Conservation (phyloP, 2,329 filamentous ascomycete species). For the Xylariales sp. region DNA sequence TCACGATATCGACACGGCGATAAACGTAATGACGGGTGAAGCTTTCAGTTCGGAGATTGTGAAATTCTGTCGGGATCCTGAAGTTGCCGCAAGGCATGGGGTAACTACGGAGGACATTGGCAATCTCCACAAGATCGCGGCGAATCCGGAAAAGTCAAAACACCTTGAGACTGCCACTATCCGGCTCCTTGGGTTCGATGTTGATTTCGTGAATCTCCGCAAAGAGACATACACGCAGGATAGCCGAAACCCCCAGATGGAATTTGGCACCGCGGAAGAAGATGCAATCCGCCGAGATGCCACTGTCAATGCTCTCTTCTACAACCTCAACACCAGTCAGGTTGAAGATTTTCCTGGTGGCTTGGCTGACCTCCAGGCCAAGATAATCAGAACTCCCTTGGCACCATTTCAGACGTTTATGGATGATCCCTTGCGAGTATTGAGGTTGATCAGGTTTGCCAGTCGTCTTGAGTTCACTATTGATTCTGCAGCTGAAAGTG, state of each 20-base stretch:
- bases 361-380: constrained; percentile 65
- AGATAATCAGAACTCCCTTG: constrained; percentile 78
- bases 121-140: constrained; percentile 80
- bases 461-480: constrained; percentile 79
- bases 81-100: constrained; percentile 57
- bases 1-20: constrained; percentile 80
- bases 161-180: constrained; percentile 90
- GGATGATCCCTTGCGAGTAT: constrained; percentile 84
- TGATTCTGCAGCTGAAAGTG: constrained; percentile 60
- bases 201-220: constrained; percentile 91
- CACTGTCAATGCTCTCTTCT: constrained; percentile 93
- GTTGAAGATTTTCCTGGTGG: constrained; percentile 88
- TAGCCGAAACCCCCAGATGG: constrained; percentile 85
- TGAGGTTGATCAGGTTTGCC: constrained; percentile 86
- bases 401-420: constrained; percentile 89
- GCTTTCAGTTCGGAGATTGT: constrained; percentile 67
- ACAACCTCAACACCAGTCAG: constrained; percentile 74
- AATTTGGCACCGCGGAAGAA: constrained; percentile 88
- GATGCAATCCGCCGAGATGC: constrained; percentile 88
- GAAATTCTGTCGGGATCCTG: constrained; percentile 59
- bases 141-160: constrained; percentile 95
- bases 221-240: constrained; percentile 89
- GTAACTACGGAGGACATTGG: constrained; percentile 58
- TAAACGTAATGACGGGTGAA: constrained; percentile 80
- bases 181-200: constrained; percentile 77